phyloP scores from a whole-genome alignment of 23 red algal genomes.

The Gracilaria vermiculophylla region DNA sequence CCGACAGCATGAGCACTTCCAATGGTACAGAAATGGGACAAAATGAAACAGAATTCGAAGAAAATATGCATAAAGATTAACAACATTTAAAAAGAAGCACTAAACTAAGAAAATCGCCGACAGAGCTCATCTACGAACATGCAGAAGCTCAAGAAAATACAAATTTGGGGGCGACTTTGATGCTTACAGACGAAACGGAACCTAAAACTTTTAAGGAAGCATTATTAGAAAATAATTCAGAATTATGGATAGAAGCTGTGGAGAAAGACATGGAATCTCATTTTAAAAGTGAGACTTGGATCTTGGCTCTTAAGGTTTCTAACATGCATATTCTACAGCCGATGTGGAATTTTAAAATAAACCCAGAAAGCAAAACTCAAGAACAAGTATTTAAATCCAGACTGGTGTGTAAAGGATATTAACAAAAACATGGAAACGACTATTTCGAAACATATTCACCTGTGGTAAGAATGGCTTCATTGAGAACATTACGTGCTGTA shows the following conservation, averaged over 20 bases:
- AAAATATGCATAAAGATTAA: too few species aligned
- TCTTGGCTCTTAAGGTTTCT: background rate
- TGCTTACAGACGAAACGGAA: background rate
- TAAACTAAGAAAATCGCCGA: background rate
- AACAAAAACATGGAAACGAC: background rate
- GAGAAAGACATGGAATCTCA: background rate
- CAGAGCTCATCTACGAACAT: slow-evolving; percentile 10
- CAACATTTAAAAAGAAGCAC: background rate
- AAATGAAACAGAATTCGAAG: background rate
- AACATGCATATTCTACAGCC: background rate
- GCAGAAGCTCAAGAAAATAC: background rate
- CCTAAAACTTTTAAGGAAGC: background rate
- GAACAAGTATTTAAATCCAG: background rate
- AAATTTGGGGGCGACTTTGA: background rate
- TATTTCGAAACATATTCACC: slow-evolving; percentile 7
- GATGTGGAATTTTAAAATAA: slow-evolving; percentile 5
- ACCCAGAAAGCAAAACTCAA: background rate
- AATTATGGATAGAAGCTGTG: background rate
- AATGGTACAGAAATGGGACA: background rate
- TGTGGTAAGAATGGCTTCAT: background rate
- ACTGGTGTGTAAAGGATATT: background rate
- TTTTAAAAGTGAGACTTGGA: background rate
- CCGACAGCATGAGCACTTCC: too few species aligned
- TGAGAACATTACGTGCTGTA: too few species aligned
- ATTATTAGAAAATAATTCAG: background rate